A percentile compares a stretch with the other conserved stretches of the same genome.
Conservation (phyloP, 495 filamentous ascomycete species). For the Trichocladium uniseriatum region DNA sequence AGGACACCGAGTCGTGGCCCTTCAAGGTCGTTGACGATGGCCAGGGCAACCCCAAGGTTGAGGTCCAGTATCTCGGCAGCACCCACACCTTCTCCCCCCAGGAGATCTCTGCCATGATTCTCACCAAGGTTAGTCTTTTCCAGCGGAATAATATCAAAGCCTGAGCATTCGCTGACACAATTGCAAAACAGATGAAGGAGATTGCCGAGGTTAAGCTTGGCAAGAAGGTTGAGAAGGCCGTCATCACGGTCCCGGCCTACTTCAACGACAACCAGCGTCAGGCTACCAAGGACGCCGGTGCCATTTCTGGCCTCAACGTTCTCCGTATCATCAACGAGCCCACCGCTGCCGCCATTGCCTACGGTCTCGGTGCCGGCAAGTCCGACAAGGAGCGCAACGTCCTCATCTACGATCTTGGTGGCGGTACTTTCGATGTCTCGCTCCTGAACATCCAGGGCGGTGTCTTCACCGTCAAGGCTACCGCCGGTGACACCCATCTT, state of each 20-base stretch:
- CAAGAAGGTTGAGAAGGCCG: constrained; percentile 94
- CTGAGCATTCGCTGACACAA: constrained; percentile 4
- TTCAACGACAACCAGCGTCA: constrained; percentile 99
- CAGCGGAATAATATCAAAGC: neutral
- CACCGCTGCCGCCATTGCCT: constrained; percentile 92
- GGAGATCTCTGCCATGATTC: constrained; percentile 95
- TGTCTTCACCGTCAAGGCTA: constrained; percentile 99
- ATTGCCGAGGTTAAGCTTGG: constrained; percentile 94
- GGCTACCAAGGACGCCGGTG: constrained; percentile 97
- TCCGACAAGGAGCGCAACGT: constrained; percentile 94
- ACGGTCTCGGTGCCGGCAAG: constrained; percentile 92
- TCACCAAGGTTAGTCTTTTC: constrained; percentile 57
- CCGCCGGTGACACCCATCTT: constrained; percentile 97
- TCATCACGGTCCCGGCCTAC: constrained; percentile 97
- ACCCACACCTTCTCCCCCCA: constrained; percentile 92
- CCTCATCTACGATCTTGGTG: constrained; percentile 98
- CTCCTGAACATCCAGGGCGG: constrained; percentile 97
- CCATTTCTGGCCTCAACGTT: constrained; percentile 93
- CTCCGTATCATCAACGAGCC: constrained; percentile 99
- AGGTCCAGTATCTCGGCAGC: constrained; percentile 94
- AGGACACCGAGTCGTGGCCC: constrained; percentile 95
- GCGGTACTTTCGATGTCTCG: constrained; percentile 99
- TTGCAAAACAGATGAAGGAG: constrained; percentile 72
- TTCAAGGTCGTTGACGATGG: constrained; percentile 96
- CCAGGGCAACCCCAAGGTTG: constrained; percentile 78